phyloP scores from a whole-genome alignment of 2,329 filamentous ascomycete species.

The Phoma sp. region DNA sequence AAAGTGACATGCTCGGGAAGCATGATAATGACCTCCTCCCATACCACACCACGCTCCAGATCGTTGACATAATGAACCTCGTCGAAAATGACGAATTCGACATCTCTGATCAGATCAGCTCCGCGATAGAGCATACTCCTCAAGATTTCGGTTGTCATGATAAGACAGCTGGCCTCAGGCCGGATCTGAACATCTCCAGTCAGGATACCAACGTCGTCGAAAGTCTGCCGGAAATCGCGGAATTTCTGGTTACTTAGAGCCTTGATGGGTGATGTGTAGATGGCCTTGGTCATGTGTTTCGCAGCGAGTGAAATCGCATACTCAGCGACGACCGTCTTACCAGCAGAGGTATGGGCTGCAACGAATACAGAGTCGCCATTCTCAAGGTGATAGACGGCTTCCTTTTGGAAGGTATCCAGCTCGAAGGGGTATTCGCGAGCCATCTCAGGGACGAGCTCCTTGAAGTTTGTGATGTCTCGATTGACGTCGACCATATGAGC shows the following conservation, averaged over 20 bases:
- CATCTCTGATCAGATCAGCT: slow-evolving; percentile 92
- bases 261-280: slow-evolving; percentile 98
- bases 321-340: slow-evolving; percentile 97
- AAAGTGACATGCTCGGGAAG: slow-evolving; percentile 95
- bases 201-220: slow-evolving; percentile 95
- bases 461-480: slow-evolving; percentile 90
- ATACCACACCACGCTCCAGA: slow-evolving; percentile 91
- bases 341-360: slow-evolving; percentile 94
- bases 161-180: slow-evolving; percentile 94
- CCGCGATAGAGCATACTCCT: slow-evolving; percentile 98
- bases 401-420: slow-evolving; percentile 96
- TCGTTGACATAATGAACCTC: slow-evolving; percentile 99
- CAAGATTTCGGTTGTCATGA: slow-evolving; percentile 99
- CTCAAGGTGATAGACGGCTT: slow-evolving; percentile 96
- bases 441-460: slow-evolving; percentile 93
- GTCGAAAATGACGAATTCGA: slow-evolving; percentile 98
- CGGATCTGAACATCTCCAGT: slow-evolving; percentile 98
- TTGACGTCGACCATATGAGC: slow-evolving; percentile 98
- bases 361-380: slow-evolving; percentile 97
- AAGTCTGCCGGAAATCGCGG: slow-evolving; percentile 85
- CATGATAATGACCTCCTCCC: slow-evolving; percentile 99
- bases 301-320: slow-evolving; percentile 95
- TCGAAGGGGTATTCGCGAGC: slow-evolving; percentile 96
- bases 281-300: slow-evolving; percentile 99
- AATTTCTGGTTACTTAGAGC: slow-evolving; percentile 99